phyloP scores from a whole-genome alignment of 768 basidiomycete species.

The Ramaria sp. region DNA sequence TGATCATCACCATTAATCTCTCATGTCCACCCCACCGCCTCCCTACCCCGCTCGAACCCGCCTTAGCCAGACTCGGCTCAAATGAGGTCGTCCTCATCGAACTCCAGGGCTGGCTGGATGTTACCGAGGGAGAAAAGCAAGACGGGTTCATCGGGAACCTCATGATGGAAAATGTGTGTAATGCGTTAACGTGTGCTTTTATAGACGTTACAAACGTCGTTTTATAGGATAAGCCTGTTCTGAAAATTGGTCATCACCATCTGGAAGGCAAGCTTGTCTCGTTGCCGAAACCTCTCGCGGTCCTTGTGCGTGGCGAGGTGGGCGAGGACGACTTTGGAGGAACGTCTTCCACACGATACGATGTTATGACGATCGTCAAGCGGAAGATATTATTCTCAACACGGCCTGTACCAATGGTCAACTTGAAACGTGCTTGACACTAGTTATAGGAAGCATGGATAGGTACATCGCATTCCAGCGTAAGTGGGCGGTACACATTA shows the following conservation, averaged over 20 bases:
- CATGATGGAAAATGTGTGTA: conserved; percentile 40
- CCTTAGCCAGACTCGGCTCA: conserved; percentile 64
- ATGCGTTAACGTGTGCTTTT: not conserved
- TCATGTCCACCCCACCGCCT: not conserved
- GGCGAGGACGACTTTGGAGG: conserved; percentile 15
- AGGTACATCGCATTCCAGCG: not conserved
- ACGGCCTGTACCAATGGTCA: conserved; percentile 63
- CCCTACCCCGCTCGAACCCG: conserved; percentile 11
- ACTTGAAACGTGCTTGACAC: not conserved
- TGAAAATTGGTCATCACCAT: conserved; percentile 80
- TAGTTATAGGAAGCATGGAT: too few relatives aligned
- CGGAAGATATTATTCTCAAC: conserved; percentile 79
- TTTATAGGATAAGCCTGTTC: conserved; percentile 60
- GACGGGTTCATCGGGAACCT: conserved; percentile 75
- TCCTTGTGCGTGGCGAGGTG: conserved; percentile 31
- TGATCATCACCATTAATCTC: conserved; percentile 58
- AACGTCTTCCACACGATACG: conserved; percentile 34
- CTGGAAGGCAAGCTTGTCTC: conserved; percentile 77
- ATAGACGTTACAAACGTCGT: not conserved
- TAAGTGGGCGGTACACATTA: not conserved
- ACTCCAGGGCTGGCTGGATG: conserved; percentile 71
- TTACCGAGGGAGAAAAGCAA: conserved; percentile 52
- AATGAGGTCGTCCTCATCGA: conserved; percentile 79
- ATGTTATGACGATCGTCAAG: conserved; percentile 61
- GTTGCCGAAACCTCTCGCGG: conserved; percentile 73